These are phyloP conservation scores for Scheffersomyces coipomensis DNA, from an alignment of 805 yeast genomes.

Conservation along the genomic window DNA sequence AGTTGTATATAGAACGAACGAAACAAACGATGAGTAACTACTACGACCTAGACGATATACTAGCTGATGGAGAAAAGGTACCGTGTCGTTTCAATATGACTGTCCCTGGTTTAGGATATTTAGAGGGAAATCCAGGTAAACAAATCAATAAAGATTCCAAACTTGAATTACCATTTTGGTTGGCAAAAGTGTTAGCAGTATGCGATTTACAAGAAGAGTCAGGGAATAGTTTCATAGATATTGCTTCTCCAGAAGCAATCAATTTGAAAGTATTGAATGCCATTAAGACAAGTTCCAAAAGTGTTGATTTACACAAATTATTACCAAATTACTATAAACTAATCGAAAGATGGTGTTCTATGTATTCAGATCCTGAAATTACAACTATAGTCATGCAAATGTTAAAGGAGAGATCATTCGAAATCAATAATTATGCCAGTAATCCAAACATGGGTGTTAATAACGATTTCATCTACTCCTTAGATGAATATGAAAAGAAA, in stretches of 20 bases:
- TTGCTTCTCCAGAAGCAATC: slow-evolving; percentile 71
- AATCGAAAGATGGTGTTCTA: slow-evolving; percentile 72
- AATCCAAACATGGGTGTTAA: slow-evolving; percentile 49
- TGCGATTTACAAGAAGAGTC: slow-evolving; percentile 31
- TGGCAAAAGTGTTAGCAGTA: slow-evolving; percentile 72
- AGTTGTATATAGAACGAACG: neutral
- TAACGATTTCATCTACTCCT: slow-evolving; percentile 54
- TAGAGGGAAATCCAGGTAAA: slow-evolving; percentile 75
- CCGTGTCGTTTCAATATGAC: slow-evolving; percentile 78
- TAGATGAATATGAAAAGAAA: slow-evolving; percentile 76
- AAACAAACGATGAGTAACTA: slow-evolving; percentile 33
- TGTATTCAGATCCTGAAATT: slow-evolving; percentile 67
- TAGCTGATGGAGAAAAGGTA: slow-evolving; percentile 67
- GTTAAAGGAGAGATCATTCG: slow-evolving; percentile 63
- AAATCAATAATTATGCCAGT: slow-evolving; percentile 68
- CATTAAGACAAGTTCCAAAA: slow-evolving; percentile 66
- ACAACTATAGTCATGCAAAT: slow-evolving; percentile 48
- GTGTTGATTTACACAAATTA: slow-evolving; percentile 66
- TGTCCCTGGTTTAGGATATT: slow-evolving; percentile 84
- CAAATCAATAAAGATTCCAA: slow-evolving; percentile 57
- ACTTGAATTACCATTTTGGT: slow-evolving; percentile 84
- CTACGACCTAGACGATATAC: slow-evolving; percentile 75
- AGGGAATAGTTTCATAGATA: slow-evolving; percentile 54
- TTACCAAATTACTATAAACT: slow-evolving; percentile 67
- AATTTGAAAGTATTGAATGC: slow-evolving; percentile 71